phyloP scores from a whole-genome alignment of 345 rosid genomes.

The Psidium guajava region DNA sequence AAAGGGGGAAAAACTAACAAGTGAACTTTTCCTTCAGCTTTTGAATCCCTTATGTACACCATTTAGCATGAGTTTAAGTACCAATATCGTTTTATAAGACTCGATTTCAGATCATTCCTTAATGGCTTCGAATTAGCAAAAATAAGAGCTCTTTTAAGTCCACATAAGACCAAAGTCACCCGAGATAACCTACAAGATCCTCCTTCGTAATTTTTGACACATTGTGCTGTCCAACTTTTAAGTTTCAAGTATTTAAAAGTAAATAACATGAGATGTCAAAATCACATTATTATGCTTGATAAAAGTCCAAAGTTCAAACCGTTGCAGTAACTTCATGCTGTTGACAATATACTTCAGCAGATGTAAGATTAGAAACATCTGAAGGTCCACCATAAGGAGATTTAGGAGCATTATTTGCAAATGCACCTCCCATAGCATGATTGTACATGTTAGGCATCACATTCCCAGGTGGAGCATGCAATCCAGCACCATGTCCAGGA shows the following conservation, averaged over 20 bases:
- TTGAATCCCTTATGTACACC: background rate
- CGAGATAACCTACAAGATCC: background rate
- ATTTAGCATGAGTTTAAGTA: background rate
- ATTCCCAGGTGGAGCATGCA: slow-evolving; percentile 35
- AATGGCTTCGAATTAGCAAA: background rate
- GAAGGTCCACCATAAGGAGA: slow-evolving; percentile 36
- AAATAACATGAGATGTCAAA: background rate
- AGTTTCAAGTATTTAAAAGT: background rate
- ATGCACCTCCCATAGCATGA: slow-evolving; percentile 27
- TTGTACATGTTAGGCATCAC: slow-evolving; percentile 32
- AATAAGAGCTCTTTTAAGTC: background rate
- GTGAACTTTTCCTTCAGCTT: background rate
- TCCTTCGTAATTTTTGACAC: background rate
- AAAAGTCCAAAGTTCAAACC: slow-evolving; percentile 19
- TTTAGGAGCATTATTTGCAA: slow-evolving; percentile 32
- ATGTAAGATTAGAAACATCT: slow-evolving; percentile 37
- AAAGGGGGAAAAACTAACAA: background rate
- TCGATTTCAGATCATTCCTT: background rate
- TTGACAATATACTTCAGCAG: slow-evolving; percentile 63
- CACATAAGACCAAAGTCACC: background rate
- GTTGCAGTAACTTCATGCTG: slow-evolving; percentile 86
- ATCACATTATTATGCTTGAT: background rate
- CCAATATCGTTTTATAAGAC: background rate
- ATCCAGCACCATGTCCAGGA: slow-evolving; percentile 33
- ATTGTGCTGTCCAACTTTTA: background rate